Evolutionary conservation across 2,329 filamentous ascomycete genomes (phyloP).

Genomic region (Neofusicoccum ribis): DNA sequence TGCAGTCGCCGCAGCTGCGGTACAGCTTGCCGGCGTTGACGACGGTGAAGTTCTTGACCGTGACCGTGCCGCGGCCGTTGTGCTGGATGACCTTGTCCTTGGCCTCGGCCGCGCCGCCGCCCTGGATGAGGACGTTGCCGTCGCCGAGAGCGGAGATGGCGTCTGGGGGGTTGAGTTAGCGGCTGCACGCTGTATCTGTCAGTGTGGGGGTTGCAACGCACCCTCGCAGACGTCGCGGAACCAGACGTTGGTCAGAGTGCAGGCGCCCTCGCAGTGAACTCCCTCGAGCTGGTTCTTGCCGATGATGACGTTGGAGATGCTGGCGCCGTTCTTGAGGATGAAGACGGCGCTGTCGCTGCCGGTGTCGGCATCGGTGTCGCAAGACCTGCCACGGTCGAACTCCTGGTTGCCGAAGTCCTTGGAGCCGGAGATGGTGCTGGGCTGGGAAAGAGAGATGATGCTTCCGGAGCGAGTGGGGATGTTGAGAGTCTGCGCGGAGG

Average conservation of each 20-base stretch:
- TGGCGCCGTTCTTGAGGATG: conserved; percentile 48
- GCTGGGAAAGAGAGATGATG: conserved; percentile 31
- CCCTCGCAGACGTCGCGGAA: conserved; percentile 38
- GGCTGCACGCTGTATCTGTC: conserved; percentile 1
- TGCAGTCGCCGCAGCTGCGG: conserved; percentile 34
- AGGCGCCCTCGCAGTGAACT: conserved; percentile 54
- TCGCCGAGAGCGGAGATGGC: conserved; percentile 30
- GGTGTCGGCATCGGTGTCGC: conserved; percentile 41
- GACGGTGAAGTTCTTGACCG: conserved; percentile 33
- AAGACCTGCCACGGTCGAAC: conserved; percentile 43
- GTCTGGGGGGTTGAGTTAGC: conserved; percentile 37
- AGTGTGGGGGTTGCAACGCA: conserved; percentile 21
- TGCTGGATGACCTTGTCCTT: conserved; percentile 36
- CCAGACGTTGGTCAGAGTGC: conserved; percentile 43
- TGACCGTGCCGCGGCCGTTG: conserved; percentile 34
- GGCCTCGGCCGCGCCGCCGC: conserved; percentile 29
- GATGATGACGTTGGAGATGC: conserved; percentile 52
- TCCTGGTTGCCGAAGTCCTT: conserved; percentile 30
- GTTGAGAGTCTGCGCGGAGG: conserved; percentile 33
- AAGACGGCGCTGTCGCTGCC: conserved; percentile 47
- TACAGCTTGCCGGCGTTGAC: conserved; percentile 33
- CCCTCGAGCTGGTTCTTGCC: conserved; percentile 47
- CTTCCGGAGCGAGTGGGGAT: conserved; percentile 33
- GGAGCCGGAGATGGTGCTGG: conserved; percentile 26
- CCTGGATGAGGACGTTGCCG: conserved; percentile 27